Percentiles rank a stretch among this genome's conserved stretches.
Conservation (phyloP, 2,329 filamentous ascomycete species). For the Scytalidium lignicola region DNA sequence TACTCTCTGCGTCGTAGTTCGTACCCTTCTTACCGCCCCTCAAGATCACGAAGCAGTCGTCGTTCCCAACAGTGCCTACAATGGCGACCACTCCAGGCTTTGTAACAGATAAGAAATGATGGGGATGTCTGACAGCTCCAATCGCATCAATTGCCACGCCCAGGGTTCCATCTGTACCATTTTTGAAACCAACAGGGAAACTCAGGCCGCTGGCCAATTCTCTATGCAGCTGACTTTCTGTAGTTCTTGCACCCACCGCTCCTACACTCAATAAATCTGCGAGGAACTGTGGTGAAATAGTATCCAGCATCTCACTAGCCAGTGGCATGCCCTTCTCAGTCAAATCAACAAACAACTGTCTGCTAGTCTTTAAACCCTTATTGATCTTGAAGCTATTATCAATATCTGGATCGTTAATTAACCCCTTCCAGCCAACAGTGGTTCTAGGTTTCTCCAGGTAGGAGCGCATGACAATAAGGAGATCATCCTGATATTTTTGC, state of each 20-base stretch:
- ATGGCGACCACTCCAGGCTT: conserved; percentile 95
- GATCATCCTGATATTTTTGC: conserved; percentile 81
- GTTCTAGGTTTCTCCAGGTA: conserved; percentile 99
- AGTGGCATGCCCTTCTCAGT: conserved; percentile 92
- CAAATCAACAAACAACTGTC: conserved; percentile 89
- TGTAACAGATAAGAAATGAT: conserved; percentile 96
- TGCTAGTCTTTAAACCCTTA: conserved; percentile 82
- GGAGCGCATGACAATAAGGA: conserved; percentile 94
- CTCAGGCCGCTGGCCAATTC: conserved; percentile 90
- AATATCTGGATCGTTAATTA: conserved; percentile 98
- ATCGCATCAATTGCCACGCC: conserved; percentile 93
- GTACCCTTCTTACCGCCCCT: conserved; percentile 89
- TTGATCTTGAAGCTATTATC: conserved; percentile 99
- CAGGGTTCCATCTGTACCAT: conserved; percentile 89
- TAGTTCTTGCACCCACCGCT: conserved; percentile 92
- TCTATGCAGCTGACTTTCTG: conserved; percentile 91
- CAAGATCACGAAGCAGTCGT: conserved; percentile 95
- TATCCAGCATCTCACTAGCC: conserved; percentile 96
- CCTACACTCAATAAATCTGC: conserved; percentile 88
- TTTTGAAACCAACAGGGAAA: conserved; percentile 99
- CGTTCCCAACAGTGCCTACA: conserved; percentile 89
- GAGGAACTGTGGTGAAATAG: conserved; percentile 94
- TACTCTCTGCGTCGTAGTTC: conserved; percentile 85
- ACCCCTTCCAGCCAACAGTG: conserved; percentile 96
- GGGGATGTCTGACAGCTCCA: conserved; percentile 82